Conservation (phyloP, 106 monocot genomes). For the Dioscorea zingiberensis region DNA sequence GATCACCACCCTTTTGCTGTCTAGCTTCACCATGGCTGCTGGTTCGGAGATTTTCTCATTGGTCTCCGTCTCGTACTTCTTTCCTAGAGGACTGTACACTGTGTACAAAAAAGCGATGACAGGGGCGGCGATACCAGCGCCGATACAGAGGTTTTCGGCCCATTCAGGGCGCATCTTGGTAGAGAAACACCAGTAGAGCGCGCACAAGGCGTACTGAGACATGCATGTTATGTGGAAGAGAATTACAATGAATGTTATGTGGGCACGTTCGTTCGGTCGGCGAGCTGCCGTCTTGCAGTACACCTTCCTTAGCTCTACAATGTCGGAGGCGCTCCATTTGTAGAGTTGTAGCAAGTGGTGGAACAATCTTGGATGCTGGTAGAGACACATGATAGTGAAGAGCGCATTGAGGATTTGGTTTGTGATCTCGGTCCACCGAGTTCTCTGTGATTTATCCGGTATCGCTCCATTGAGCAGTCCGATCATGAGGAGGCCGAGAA, state of each 20-base stretch:
- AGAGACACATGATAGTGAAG: slow-evolving; percentile 86
- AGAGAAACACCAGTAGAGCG: slow-evolving; percentile 23
- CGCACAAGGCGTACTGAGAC: slow-evolving; percentile 33
- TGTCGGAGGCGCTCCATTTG: slow-evolving; percentile 41
- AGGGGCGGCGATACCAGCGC: slow-evolving; percentile 20
- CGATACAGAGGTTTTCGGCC: slow-evolving; percentile 21
- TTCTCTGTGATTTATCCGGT: slow-evolving; percentile 26
- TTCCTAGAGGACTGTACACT: slow-evolving; percentile 54
- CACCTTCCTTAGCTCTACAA: slow-evolving; percentile 29
- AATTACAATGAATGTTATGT: slow-evolving; percentile 30
- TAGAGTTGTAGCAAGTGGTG: slow-evolving; percentile 55
- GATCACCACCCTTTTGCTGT: slow-evolving; percentile 3
- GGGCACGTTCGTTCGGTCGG: slow-evolving; percentile 27
- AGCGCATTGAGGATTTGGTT: slow-evolving; percentile 90
- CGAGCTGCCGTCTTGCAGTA: slow-evolving; percentile 51
- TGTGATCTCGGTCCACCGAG: slow-evolving; percentile 60
- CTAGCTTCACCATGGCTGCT: neutral
- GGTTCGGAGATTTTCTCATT: slow-evolving; percentile 8
- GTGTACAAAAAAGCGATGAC: slow-evolving; percentile 27
- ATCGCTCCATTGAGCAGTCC: slow-evolving; percentile 56
- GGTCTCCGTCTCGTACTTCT: slow-evolving; percentile 18
- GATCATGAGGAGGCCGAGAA: slow-evolving; percentile 53
- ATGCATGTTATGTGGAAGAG: slow-evolving; percentile 43
- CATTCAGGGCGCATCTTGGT: slow-evolving; percentile 15
- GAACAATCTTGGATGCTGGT: slow-evolving; percentile 63